phyloP scores from a whole-genome alignment of 805 yeast species.

The Yamadazyma scolyti region DNA sequence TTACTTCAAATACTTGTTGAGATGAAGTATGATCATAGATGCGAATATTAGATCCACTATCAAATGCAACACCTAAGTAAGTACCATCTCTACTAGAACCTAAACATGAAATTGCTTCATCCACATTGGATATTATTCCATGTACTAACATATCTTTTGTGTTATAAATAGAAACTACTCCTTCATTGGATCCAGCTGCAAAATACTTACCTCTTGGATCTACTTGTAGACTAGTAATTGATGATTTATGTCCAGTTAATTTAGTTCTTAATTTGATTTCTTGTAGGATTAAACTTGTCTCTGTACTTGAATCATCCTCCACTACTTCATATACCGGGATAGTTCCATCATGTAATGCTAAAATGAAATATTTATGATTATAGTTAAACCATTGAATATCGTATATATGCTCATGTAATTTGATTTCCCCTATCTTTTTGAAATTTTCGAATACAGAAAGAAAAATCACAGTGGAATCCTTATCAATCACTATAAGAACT shows the following conservation, averaged over 20 bases:
- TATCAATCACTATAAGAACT: constrained; percentile 41
- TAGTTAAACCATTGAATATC: constrained; percentile 47
- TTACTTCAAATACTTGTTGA: constrained; percentile 27
- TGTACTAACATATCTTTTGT: constrained; percentile 31
- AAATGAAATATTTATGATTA: constrained; percentile 25
- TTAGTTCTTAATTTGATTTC: constrained; percentile 11
- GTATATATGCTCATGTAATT: constrained; percentile 26
- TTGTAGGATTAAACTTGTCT: no score
- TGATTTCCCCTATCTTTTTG: constrained; percentile 19
- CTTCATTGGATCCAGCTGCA: constrained; percentile 56
- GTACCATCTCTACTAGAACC: constrained; percentile 44
- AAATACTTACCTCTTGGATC: constrained; percentile 53
- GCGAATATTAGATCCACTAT: constrained; percentile 35
- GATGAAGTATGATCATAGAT: constrained; percentile 32
- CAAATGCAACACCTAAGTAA: constrained; percentile 42
- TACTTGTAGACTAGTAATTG: constrained; percentile 42
- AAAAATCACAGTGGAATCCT: constrained; percentile 33
- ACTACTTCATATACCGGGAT: constrained; percentile 22
- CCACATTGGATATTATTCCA: constrained; percentile 36
- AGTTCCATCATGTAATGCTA: constrained; percentile 48
- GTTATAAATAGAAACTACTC: constrained; percentile 51
- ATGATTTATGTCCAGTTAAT: constrained; percentile 46
- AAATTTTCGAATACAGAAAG: constrained; percentile 30
- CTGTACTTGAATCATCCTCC: constrained; percentile 2
- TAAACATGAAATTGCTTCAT: constrained; percentile 40